A percentile compares a stretch with the other conserved stretches of the same genome.
Evolutionary conservation across 306 rosid species (phyloP).

Genomic region (Gillenia trifoliata): DNA sequence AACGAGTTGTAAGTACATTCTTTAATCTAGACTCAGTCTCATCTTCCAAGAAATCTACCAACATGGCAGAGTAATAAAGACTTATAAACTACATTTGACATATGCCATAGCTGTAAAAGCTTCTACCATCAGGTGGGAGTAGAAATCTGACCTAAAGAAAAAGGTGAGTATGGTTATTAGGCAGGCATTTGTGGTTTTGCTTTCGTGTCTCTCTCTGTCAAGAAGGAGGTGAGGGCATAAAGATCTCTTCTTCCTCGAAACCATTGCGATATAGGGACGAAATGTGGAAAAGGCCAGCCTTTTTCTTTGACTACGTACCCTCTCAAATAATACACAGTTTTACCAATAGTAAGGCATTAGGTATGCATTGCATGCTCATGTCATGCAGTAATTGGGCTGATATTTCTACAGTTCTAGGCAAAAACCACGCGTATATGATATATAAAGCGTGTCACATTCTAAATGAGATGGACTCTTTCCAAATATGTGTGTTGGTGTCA

Average conservation of each 20-base stretch:
- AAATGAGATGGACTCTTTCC: not conserved
- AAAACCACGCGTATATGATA: not conserved
- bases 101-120: too few relatives aligned
- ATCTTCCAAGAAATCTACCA: too few relatives aligned
- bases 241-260: not conserved
- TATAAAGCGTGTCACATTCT: not conserved
- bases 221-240: not conserved
- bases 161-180: conserved; percentile 3
- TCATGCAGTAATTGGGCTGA: not conserved
- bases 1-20: too few relatives aligned
- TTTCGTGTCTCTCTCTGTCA: not conserved
- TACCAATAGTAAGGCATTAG: not conserved
- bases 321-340: not conserved
- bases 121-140: too few relatives aligned
- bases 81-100: too few relatives aligned
- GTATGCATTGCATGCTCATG: conserved; percentile 7
- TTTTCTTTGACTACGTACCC: conserved; percentile 20
- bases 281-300: not conserved
- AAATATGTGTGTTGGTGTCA: too few relatives aligned
- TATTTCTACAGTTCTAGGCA: not conserved
- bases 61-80: too few relatives aligned
- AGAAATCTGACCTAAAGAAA: too few relatives aligned
- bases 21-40: too few relatives aligned
- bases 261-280: not conserved
- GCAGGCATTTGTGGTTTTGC: conserved; percentile 5